These are phyloP conservation scores for Striga hermonthica DNA, from an alignment of 305 asterid species.

Conservation along the genomic window DNA sequence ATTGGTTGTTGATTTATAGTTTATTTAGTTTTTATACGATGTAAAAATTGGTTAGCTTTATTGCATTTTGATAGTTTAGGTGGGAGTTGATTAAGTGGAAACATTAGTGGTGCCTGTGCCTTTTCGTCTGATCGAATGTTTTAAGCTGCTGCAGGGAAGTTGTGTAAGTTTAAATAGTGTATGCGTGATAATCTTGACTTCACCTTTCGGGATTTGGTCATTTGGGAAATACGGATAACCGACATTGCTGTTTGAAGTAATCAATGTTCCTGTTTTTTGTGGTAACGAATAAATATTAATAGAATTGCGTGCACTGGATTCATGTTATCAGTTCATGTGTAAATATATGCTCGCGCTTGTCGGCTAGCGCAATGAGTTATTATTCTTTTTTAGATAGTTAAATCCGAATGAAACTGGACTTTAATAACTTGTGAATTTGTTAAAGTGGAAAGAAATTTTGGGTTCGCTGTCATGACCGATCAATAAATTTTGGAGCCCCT, in stretches of 20 bases:
- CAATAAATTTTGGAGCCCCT: no score
- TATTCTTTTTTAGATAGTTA: neutral
- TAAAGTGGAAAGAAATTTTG: neutral
- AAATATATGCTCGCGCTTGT: slow-evolving; percentile 5
- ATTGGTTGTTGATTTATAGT: neutral
- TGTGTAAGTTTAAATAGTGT: neutral
- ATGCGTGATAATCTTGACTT: slow-evolving; percentile 5
- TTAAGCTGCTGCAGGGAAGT: slow-evolving; percentile 25
- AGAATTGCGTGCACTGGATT: neutral
- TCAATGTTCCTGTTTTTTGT: slow-evolving; percentile 2
- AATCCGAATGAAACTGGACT: slow-evolving; percentile 3
- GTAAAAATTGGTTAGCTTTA: slow-evolving; percentile 19
- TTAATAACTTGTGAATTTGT: slow-evolving; percentile 7
- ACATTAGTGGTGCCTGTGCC: slow-evolving; percentile 6
- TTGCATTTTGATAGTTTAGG: slow-evolving; percentile 24
- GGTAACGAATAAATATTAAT: neutral
- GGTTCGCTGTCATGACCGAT: neutral
- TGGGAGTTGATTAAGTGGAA: slow-evolving; percentile 26
- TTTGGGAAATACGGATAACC: slow-evolving; percentile 9
- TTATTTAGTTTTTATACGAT: slow-evolving; percentile 22
- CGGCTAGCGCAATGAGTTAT: neutral
- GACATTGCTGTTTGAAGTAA: slow-evolving; percentile 19
- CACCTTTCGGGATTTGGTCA: neutral
- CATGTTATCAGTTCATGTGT: neutral
- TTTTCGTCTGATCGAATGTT: slow-evolving; percentile 25